Base-by-base conservation (phyloP, 306 rosid species). In the Vicia faba region DNA sequence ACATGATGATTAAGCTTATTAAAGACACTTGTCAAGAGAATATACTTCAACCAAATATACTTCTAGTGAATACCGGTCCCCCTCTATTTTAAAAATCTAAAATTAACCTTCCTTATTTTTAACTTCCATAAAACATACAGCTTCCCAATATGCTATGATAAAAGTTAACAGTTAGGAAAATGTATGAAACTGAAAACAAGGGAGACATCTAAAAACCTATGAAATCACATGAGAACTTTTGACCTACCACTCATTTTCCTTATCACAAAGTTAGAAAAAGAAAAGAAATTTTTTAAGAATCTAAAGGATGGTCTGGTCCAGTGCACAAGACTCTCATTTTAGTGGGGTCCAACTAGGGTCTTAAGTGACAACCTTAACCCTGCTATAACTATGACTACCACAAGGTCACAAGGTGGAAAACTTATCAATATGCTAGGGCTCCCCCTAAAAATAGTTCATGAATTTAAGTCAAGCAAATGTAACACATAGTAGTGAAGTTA, bases 391-490 rank as follows among this genome's bases (percentile, higher is more conserved):
- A 66, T 46, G 57, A 36, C 15, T 19, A 64, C 31, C 48, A 36
- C n/a, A n/a, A n/a, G 7, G 64, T 46, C 61, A 71, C 44, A 64
- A 76, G 56, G 43, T 36, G 68, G 20, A 57, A 26, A 56, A 29
- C 57, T 36, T 38, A 56, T 5, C 66, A 69, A 29, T 54, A 26
- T 13, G 14, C 38, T 53, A 36, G n/a, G 60, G 49, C 40, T 64
- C 58, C 1, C 40, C 46, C 55, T 18, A 15, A 36, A 63, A 1
- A 0, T 50, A 41, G 26, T 55, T 65, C 48, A 64, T 15, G 40
- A 23, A 51, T 74, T 43, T 14, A 79, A 41, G 58, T 48, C 64
- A 31, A 43, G 29, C 14, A 69, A 70, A 64, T 15, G 69, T 43
- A 48, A 70, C 64, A n/a, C 65, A 49, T 48, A 43, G 50, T 19